A percentile compares a stretch with the other conserved stretches of the same genome.
These are phyloP conservation scores for Plantago coronopus DNA, from an alignment of 305 asterid genomes.

Conservation along the genomic window DNA sequence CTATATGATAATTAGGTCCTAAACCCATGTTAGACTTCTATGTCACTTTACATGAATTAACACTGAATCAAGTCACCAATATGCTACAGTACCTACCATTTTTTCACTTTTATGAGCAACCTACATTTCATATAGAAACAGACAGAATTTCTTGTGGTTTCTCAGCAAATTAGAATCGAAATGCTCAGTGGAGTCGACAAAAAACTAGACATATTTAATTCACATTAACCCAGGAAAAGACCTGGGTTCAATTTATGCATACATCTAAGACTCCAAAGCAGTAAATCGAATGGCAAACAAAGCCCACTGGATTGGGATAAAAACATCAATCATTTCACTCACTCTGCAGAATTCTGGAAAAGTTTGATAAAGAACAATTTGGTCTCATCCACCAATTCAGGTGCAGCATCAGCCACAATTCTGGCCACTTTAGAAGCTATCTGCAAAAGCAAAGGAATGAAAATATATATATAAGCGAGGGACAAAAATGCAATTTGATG, in stretches of 20 bases:
- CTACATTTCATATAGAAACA: neutral
- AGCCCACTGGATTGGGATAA: neutral
- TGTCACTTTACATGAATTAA: neutral
- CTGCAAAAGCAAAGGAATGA: constrained; percentile 37
- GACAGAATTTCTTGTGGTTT: no score
- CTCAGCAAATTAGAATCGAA: no score
- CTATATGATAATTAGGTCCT: neutral
- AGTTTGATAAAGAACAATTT: constrained; percentile 73
- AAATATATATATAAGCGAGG: neutral
- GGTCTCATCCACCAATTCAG: constrained; percentile 55
- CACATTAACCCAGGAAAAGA: neutral
- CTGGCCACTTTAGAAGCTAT: constrained; percentile 61
- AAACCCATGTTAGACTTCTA: constrained; percentile 4
- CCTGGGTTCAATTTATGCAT: neutral
- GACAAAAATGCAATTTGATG: constrained; percentile 7
- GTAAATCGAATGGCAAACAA: constrained; percentile 2
- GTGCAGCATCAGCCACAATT: constrained; percentile 81
- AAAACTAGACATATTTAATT: no score
- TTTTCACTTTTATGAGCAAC: constrained; percentile 6
- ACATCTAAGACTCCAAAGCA: neutral
- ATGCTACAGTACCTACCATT: neutral
- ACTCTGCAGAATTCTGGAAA: constrained; percentile 88
- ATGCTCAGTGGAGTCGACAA: no score
- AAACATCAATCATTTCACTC: constrained; percentile 18
- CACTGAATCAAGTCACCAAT: neutral